These are phyloP conservation scores for Mucor piriformis DNA, from an alignment of 371 early-diverging fungal species.

Conservation along the genomic window DNA sequence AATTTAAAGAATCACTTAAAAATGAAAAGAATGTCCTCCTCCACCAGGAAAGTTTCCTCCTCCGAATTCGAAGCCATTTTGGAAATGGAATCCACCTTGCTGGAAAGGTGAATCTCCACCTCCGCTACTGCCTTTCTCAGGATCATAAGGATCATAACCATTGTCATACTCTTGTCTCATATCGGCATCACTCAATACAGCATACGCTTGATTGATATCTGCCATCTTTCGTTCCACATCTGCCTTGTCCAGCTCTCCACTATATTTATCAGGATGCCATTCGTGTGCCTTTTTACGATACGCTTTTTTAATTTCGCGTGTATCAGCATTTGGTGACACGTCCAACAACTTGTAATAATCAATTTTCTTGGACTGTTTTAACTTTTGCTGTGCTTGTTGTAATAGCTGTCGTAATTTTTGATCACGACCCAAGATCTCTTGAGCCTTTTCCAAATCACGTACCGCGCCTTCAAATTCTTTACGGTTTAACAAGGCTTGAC, in stretches of 20 bases:
- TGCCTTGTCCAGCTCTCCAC: slow-evolving; percentile 75
- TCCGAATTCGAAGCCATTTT: slow-evolving; percentile 25
- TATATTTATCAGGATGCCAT: slow-evolving; percentile 90
- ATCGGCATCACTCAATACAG: slow-evolving; percentile 83
- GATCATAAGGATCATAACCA: slow-evolving; percentile 95
- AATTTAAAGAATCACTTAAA: neutral
- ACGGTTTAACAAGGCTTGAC: slow-evolving; percentile 64
- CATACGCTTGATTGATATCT: slow-evolving; percentile 90
- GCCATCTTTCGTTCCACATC: slow-evolving; percentile 87
- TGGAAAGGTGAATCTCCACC: slow-evolving; percentile 30
- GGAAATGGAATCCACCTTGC: slow-evolving; percentile 41
- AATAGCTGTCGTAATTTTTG: neutral
- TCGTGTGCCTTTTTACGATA: slow-evolving; percentile 85
- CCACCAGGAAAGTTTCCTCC: slow-evolving; percentile 18
- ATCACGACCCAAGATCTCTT: slow-evolving; percentile 46
- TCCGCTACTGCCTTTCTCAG: slow-evolving; percentile 52
- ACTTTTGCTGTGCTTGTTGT: slow-evolving; percentile 59
- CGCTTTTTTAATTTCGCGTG: slow-evolving; percentile 87
- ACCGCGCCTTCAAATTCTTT: slow-evolving; percentile 80
- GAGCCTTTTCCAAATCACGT: slow-evolving; percentile 71
- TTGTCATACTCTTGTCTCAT: slow-evolving; percentile 79
- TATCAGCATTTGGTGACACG: slow-evolving; percentile 72
- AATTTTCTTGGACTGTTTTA: slow-evolving; percentile 68
- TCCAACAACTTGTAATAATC: slow-evolving; percentile 95
- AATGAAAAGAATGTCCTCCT: slow-evolving; percentile 4